Evolutionary conservation across 768 basidiomycete species (phyloP).

Genomic region (Leccinum subgranulosum): DNA sequence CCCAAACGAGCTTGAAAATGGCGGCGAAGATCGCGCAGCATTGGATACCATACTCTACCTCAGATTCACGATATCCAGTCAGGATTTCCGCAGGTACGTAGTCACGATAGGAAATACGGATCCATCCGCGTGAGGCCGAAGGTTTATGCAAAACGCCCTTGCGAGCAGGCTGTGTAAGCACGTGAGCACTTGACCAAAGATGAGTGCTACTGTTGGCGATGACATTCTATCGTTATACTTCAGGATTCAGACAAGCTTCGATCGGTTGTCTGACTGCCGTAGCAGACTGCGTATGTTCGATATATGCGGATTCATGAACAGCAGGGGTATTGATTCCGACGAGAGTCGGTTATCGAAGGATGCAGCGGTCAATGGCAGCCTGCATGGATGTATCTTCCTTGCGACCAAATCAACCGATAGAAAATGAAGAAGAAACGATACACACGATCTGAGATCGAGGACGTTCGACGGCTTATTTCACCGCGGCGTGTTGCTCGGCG

Average conservation of each 20-base stretch:
- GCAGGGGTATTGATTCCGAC: constrained; percentile 14
- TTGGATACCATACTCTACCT: no score
- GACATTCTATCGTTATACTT: constrained; percentile 14
- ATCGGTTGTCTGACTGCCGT: background rate
- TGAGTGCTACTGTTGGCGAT: constrained; percentile 1
- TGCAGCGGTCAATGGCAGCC: constrained; percentile 27
- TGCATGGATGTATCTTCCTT: constrained; percentile 26
- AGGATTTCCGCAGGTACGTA: no score
- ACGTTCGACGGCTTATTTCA: constrained; percentile 20
- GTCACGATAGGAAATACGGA: no score
- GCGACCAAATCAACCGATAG: background rate
- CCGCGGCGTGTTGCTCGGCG: constrained; percentile 1
- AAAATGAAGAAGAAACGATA: constrained; percentile 1
- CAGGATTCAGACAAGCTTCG: background rate
- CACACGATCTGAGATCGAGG: constrained; percentile 27
- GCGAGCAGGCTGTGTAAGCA: no score
- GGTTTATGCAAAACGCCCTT: no score
- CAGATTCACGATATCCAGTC: no score
- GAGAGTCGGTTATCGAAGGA: constrained; percentile 24
- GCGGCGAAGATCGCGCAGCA: no score
- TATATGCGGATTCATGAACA: background rate
- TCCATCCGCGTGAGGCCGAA: no score
- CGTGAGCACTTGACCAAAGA: background rate
- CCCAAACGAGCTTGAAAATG: no score
- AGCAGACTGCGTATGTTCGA: background rate